Evolutionary conservation across 176 grass and related monocot genomes (phyloP).

Genomic region (Canna indica): DNA sequence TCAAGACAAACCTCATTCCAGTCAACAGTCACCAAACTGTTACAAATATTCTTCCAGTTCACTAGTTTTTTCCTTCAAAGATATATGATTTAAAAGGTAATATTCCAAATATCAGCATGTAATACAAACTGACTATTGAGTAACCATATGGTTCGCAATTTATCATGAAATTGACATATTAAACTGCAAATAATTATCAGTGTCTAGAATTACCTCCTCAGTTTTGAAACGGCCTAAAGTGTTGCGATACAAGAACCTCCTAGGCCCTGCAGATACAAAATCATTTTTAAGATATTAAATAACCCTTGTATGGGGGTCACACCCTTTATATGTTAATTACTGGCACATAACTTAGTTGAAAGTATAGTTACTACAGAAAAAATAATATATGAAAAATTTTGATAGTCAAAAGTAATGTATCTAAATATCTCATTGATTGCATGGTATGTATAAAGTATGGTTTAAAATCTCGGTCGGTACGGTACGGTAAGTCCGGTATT

Average conservation of each 20-base stretch:
- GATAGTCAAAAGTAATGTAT: not conserved
- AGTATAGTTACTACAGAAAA: not conserved
- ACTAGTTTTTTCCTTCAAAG: not conserved
- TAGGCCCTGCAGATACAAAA: slow-evolving; percentile 48
- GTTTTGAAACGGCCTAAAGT: slow-evolving; percentile 80
- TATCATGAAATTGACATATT: not conserved
- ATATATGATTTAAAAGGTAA: not conserved
- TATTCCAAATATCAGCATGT: not conserved
- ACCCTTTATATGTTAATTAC: not conserved
- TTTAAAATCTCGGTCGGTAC: no score
- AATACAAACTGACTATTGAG: not conserved
- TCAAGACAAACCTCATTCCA: no score
- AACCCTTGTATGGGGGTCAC: slow-evolving; percentile 1
- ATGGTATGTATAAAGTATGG: no score
- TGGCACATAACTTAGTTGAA: not conserved
- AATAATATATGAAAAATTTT: no score
- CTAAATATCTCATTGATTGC: not conserved
- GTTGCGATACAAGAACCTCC: slow-evolving; percentile 70
- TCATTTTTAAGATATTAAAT: slow-evolving; percentile 21
- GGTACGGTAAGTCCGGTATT: no score
- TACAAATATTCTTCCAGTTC: no score
- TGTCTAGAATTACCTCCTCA: slow-evolving; percentile 54
- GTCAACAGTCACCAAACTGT: no score
- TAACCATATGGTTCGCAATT: not conserved
- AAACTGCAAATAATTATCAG: not conserved